Conservation (phyloP, 768 basidiomycete genomes). For the Daedalea quercina region DNA sequence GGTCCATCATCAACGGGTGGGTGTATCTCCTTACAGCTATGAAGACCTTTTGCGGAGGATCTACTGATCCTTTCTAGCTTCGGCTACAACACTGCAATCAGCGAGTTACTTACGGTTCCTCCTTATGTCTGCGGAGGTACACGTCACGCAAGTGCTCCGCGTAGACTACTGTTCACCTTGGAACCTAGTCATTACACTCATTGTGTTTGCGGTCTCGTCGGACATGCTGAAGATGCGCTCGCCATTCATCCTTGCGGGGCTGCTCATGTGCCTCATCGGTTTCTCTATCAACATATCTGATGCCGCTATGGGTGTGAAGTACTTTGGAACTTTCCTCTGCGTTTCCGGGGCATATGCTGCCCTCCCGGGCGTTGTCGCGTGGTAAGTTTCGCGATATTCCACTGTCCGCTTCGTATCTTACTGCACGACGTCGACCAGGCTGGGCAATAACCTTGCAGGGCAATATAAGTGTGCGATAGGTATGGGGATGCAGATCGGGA, state of each 20-base stretch:
- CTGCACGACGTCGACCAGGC: slow-evolving; percentile 6
- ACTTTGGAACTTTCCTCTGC: slow-evolving; percentile 67
- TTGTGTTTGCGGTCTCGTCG: slow-evolving; percentile 49
- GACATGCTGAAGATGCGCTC: slow-evolving; percentile 51
- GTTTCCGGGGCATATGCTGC: slow-evolving; percentile 58
- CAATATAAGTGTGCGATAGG: slow-evolving; percentile 66
- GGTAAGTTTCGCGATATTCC: slow-evolving; percentile 24
- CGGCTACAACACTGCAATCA: slow-evolving; percentile 47
- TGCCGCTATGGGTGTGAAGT: slow-evolving; percentile 48
- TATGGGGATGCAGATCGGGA: slow-evolving; percentile 62
- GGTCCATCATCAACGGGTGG: slow-evolving; percentile 46
- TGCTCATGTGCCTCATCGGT: slow-evolving; percentile 46
- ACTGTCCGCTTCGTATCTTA: background rate
- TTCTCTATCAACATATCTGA: slow-evolving; percentile 59
- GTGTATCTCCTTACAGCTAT: background rate
- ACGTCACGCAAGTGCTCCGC: slow-evolving; percentile 12
- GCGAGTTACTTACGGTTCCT: slow-evolving; percentile 60
- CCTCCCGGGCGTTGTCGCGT: slow-evolving; percentile 55
- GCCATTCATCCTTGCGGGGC: slow-evolving; percentile 50
- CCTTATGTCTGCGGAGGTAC: slow-evolving; percentile 58
- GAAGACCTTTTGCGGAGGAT: slow-evolving; percentile 5
- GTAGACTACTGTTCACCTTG: background rate
- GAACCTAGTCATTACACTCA: slow-evolving; percentile 41
- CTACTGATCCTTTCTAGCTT: slow-evolving; percentile 32
- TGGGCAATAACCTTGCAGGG: slow-evolving; percentile 59